Evolutionary conservation across 176 grass and related monocot genomes (phyloP).

Genomic region (Eragrostis curvula): DNA sequence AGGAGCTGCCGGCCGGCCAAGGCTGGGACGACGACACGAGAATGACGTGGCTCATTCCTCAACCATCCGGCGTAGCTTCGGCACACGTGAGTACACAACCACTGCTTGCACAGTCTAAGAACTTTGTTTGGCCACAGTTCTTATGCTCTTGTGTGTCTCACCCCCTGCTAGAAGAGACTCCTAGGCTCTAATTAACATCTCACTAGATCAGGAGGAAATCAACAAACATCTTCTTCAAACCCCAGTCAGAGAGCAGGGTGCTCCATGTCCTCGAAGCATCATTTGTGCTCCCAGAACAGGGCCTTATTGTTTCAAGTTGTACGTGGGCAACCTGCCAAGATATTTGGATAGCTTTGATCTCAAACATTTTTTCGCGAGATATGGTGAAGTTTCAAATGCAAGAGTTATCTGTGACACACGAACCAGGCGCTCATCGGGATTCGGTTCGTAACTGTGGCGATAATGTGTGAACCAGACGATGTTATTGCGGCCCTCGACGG

Average conservation of each 20-base stretch:
- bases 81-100: no score
- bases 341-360: background rate
- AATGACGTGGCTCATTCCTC: background rate
- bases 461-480: background rate
- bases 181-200: no score
- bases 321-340: background rate
- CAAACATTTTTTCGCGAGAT: background rate
- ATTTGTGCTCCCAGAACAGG: no score
- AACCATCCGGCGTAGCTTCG: no score
- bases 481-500: background rate
- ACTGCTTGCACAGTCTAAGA: no score
- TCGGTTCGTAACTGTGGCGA: background rate
- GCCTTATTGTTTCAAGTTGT: background rate
- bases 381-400: background rate
- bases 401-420: background rate
- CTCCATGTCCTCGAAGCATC: background rate
- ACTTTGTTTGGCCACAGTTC: no score
- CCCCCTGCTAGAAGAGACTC: no score
- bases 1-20: background rate
- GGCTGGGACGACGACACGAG: background rate
- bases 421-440: background rate
- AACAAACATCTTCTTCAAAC: background rate
- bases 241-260: no score
- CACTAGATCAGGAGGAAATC: background rate
- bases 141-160: no score